Conservation (phyloP, 2,329 filamentous ascomycete species). For the Periconia digitata region DNA sequence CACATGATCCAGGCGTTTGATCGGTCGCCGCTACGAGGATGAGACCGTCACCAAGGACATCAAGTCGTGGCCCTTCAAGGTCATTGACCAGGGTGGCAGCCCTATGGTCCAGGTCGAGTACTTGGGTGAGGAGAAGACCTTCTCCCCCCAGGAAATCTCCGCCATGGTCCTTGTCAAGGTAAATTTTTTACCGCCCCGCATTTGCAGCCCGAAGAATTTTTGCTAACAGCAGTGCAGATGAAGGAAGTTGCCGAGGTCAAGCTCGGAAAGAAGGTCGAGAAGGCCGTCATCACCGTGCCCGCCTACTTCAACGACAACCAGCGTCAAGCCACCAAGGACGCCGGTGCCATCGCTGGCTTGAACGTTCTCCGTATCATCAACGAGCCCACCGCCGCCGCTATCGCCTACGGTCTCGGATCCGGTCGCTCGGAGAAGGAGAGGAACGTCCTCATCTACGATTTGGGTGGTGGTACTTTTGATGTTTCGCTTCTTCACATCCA, state of each 20-base stretch:
- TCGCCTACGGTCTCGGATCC: slow-evolving; percentile 94
- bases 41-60: slow-evolving; percentile 98
- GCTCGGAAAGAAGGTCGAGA: slow-evolving; percentile 97
- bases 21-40: slow-evolving; percentile 93
- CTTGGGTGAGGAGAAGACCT: slow-evolving; percentile 89
- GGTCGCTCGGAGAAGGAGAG: slow-evolving; percentile 97
- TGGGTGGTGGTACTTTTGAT: slow-evolving; percentile 99
- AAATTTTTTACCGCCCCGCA: slow-evolving; percentile 4
- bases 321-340: slow-evolving; percentile 98
- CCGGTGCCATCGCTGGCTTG: slow-evolving; percentile 93
- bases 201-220: background rate
- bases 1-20: slow-evolving; percentile 74
- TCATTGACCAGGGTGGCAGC: slow-evolving; percentile 83
- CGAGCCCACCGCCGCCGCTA: slow-evolving; percentile 97
- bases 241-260: slow-evolving; percentile 98
- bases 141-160: slow-evolving; percentile 98
- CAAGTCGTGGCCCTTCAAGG: slow-evolving; percentile 99
- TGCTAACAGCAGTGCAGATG: slow-evolving; percentile 65
- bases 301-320: slow-evolving; percentile 99
- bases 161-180: slow-evolving; percentile 99
- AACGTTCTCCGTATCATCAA: slow-evolving; percentile 99
- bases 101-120: slow-evolving; percentile 95
- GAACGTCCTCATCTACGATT: slow-evolving; percentile 99
- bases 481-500: slow-evolving; percentile 98
- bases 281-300: slow-evolving; percentile 97